Evolutionary conservation across 1,284 basidiomycete species (phyloP), one percentile per base, ranked within the genome.

Genomic region (Ganoderma sinense): DNA sequence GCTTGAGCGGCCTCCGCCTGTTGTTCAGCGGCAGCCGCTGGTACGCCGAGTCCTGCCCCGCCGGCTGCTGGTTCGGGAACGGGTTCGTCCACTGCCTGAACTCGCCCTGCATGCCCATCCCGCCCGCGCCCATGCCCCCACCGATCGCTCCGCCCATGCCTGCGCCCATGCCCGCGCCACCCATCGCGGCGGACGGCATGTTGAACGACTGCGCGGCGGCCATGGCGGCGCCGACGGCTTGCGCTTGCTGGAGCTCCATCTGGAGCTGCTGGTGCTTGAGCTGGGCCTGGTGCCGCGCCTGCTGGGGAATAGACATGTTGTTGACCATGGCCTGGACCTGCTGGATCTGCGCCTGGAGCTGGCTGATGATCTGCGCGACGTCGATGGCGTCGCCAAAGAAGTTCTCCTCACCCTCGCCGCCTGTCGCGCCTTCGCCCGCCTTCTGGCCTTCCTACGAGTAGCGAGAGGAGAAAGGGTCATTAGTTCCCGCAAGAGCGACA

Each of bases 1-100:
- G 86, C 81, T 95, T 95, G 74, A 93, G 76, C 71, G 87, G 89
- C 76, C 92, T 83, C 68, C 94, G 85, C 70, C 93, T 84, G 74
- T 92, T 94, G 77, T 94, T 95, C 68, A 94, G 80, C 39, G 94
- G 93, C 64, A 94, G 78, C 60, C 94, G 85, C 78, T 95, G 93
- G 79, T 95, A 95, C n/a, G 94, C 91, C 16, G 93, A 94, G 72
- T 94, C 93, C 76, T 89, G 88, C 7, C 86, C 86, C 60, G 86
- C 83, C 53, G 86, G 86, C 77, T 91, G 91, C 76, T 91, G 90
- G 71, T 86, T 88, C 64, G 85, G 75, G 78, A 88, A 91, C 61
- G 86, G 84, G 73, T 86, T 85, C 74, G 84, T 84, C 84, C 85
- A 86, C 74, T 84, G 83, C 68, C 80, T 76, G 64, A 81, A 84